Conservation (phyloP, 1,139 yeast species). For the Yamadazyma friedrichii region DNA sequence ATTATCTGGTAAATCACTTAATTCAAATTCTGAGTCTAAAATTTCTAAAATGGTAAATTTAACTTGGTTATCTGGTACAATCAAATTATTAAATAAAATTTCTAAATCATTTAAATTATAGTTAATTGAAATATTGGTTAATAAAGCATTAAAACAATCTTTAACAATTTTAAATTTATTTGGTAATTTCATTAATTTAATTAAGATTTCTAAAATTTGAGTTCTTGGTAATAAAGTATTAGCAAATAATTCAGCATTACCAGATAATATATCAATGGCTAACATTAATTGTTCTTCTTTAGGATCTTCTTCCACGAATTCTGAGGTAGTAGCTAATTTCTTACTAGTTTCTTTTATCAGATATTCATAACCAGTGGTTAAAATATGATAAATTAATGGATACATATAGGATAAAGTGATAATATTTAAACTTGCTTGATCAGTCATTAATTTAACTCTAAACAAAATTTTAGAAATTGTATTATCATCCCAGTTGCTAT, state of each 20-base stretch:
- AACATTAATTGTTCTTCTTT: constrained; percentile 84
- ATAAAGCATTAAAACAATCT: constrained; percentile 74
- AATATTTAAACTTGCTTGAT: constrained; percentile 68
- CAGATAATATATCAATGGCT: constrained; percentile 72
- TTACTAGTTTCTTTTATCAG: constrained; percentile 48
- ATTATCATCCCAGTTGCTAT: constrained; percentile 44
- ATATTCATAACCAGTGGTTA: constrained; percentile 57
- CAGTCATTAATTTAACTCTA: constrained; percentile 71
- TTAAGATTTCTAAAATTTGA: constrained; percentile 57
- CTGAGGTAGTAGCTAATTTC: constrained; percentile 52
- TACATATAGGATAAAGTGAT: constrained; percentile 68
- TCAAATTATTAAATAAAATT: constrained; percentile 55
- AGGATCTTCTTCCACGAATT: constrained; percentile 73
- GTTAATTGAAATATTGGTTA: constrained; percentile 70
- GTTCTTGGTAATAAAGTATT: constrained; percentile 69
- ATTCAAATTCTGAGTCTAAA: constrained; percentile 81
- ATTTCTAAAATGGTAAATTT: constrained; percentile 79
- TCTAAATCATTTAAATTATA: constrained; percentile 56
- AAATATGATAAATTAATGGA: constrained; percentile 66
- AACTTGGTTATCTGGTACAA: constrained; percentile 68
- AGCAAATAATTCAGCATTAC: constrained; percentile 73
- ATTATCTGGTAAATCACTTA: constrained; percentile 40
- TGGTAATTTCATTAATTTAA: constrained; percentile 69
- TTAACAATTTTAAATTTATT: constrained; percentile 78
- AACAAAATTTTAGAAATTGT: constrained; percentile 54